Evolutionary conservation across 768 basidiomycete species (phyloP).

Genomic region (Lactarius sp.): DNA sequence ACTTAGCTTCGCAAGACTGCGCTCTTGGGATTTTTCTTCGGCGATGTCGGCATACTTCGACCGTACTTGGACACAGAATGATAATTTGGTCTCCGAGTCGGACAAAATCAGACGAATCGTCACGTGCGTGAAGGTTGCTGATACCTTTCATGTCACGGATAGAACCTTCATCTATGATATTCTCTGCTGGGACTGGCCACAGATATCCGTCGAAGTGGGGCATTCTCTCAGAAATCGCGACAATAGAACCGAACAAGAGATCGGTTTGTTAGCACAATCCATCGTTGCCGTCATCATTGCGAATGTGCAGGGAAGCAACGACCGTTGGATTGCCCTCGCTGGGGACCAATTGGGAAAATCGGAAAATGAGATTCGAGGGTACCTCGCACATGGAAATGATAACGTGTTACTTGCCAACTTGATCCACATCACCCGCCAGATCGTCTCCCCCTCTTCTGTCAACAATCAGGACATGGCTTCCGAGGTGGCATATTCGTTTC

Average conservation of each 20-base stretch:
- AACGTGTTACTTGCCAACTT: not conserved
- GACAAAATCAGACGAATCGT: not conserved
- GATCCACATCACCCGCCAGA: not conserved
- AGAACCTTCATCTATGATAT: too few species aligned
- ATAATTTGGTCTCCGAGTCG: not conserved
- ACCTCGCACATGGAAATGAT: not conserved
- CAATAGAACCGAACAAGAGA: not conserved
- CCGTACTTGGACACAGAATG: not conserved
- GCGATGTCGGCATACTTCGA: not conserved
- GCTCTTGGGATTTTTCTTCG: not conserved
- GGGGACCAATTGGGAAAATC: not conserved
- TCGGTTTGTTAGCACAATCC: not conserved
- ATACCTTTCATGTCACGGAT: not conserved
- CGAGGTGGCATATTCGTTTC: not conserved
- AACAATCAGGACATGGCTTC: rapidly evolving
- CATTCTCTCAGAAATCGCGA: not conserved
- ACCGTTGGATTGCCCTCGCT: not conserved
- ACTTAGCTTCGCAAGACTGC: too few species aligned
- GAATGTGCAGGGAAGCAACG: not conserved
- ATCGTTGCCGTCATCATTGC: not conserved
- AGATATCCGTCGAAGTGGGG: not conserved
- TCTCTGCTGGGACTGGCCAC: too few species aligned
- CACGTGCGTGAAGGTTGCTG: not conserved
- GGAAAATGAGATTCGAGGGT: not conserved
- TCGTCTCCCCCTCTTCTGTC: not conserved